Percentiles rank a stretch among this genome's conserved stretches.
Evolutionary conservation across 2,329 filamentous ascomycete genomes (phyloP).

Genomic region (Coniochaeta ligniaria): DNA sequence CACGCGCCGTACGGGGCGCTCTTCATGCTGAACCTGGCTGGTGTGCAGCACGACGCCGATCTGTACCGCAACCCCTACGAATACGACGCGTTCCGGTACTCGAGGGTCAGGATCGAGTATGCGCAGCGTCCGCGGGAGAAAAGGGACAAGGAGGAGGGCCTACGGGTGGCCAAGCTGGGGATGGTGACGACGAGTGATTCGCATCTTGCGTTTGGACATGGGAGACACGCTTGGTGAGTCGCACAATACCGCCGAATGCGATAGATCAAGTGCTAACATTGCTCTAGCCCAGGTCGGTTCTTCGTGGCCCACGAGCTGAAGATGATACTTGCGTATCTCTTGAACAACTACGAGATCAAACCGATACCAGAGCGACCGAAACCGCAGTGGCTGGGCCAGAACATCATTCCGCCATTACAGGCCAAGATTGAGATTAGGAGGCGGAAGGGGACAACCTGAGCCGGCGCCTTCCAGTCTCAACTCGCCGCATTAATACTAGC

Average conservation of each 20-base stretch:
- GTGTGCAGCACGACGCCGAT: constrained; percentile 38
- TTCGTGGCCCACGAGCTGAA: constrained; percentile 50
- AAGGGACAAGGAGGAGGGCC: constrained; percentile 19
- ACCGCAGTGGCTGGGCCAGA: constrained; percentile 36
- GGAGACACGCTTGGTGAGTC: constrained; percentile 40
- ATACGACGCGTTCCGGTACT: constrained; percentile 44
- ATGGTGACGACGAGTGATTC: constrained; percentile 46
- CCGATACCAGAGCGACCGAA: constrained; percentile 29
- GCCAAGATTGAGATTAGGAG: constrained; percentile 23
- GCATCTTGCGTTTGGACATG: constrained; percentile 50
- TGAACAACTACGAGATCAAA: constrained; percentile 46
- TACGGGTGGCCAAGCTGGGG: constrained; percentile 32
- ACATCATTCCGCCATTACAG: constrained; percentile 27
- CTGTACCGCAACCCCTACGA: constrained; percentile 30
- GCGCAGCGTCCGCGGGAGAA: constrained; percentile 19
- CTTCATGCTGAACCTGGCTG: constrained; percentile 34
- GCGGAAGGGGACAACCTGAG: constrained; percentile 9
- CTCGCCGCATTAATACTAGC: no score
- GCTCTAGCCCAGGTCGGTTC: constrained; percentile 41
- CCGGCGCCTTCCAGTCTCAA: neutral
- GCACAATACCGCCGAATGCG: neutral
- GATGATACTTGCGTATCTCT: constrained; percentile 41
- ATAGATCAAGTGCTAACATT: neutral
- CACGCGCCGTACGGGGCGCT: constrained; percentile 34
- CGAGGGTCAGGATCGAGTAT: constrained; percentile 30